A percentile compares a stretch with the other conserved stretches of the same genome.
Conservation (phyloP, 768 basidiomycete genomes). For the Tubosaeta sp. region DNA sequence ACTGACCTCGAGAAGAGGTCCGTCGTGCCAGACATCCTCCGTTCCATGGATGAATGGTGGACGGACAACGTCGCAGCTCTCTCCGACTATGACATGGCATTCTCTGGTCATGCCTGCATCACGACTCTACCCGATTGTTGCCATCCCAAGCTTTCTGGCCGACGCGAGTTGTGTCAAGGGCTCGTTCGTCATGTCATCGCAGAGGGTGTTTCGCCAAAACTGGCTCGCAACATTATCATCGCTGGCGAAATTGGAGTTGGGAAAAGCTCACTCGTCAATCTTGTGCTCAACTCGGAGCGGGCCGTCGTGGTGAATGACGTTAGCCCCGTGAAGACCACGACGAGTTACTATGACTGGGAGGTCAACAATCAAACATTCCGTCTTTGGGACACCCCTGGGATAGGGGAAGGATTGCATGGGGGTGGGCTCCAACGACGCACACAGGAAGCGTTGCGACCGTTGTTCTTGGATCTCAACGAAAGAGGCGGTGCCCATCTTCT, state of each 20-base stretch:
- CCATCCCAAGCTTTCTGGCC: slow-evolving; percentile 19
- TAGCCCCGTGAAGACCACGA: slow-evolving; percentile 13
- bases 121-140: slow-evolving; percentile 20
- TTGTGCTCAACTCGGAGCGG: slow-evolving; percentile 21
- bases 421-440: slow-evolving; percentile 14
- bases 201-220: slow-evolving; percentile 18
- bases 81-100: slow-evolving; percentile 28
- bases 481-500: slow-evolving; percentile 23
- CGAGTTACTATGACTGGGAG: slow-evolving; percentile 13
- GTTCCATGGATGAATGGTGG: slow-evolving; percentile 40
- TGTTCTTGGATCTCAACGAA: slow-evolving; percentile 21
- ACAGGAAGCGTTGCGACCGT: slow-evolving; percentile 16
- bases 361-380: slow-evolving; percentile 9
- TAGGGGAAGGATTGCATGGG: slow-evolving; percentile 22
- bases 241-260: slow-evolving; percentile 26
- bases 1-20: slow-evolving; percentile 33
- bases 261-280: slow-evolving; percentile 28
- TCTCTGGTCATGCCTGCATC: slow-evolving; percentile 25
- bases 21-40: slow-evolving; percentile 8
- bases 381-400: slow-evolving; percentile 31
- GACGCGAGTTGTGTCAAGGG: slow-evolving; percentile 14
- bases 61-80: slow-evolving; percentile 27
- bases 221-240: slow-evolving; percentile 22
- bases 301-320: slow-evolving; percentile 18
- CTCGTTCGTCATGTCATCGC: slow-evolving; percentile 13